Evolutionary conservation across 208 protist genomes (phyloP).

Genomic region (Leishmania braziliensis): DNA sequence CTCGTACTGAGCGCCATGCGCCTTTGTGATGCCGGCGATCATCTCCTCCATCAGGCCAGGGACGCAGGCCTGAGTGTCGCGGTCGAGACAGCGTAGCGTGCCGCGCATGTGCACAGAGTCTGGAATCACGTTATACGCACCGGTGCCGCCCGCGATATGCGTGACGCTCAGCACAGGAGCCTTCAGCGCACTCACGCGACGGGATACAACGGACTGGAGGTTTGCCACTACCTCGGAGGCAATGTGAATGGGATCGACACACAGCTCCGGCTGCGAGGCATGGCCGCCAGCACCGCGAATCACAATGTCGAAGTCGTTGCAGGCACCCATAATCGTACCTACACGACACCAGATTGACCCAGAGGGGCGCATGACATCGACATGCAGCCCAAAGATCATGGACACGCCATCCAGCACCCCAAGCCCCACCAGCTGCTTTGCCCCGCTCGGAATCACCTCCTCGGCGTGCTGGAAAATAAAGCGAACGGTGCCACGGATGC

Average conservation of each 20-base stretch:
- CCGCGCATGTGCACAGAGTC: conserved; percentile 66
- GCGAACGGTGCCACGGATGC: conserved; percentile 66
- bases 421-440: conserved; percentile 51
- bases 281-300: conserved; percentile 70
- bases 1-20: conserved; percentile 59
- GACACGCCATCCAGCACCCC: conserved; percentile 62
- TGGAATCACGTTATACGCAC: conserved; percentile 78
- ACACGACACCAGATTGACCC: conserved; percentile 25
- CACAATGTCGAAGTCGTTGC: conserved; percentile 76
- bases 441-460: conserved; percentile 67
- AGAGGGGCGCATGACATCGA: conserved; percentile 26
- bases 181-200: conserved; percentile 58
- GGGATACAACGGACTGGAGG: conserved; percentile 71
- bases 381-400: conserved; percentile 69
- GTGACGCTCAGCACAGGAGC: conserved; percentile 71
- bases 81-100: conserved; percentile 72
- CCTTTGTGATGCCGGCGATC: conserved; percentile 62
- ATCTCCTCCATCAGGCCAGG: conserved; percentile 73
- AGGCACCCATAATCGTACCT: conserved; percentile 50
- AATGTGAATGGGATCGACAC: conserved; percentile 67
- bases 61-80: conserved; percentile 58
- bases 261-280: conserved; percentile 68
- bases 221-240: conserved; percentile 54
- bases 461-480: conserved; percentile 87
- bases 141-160: conserved; percentile 48